Evolutionary conservation across 257 asterid genomes (phyloP).

Genomic region (Solanum stenotomum): DNA sequence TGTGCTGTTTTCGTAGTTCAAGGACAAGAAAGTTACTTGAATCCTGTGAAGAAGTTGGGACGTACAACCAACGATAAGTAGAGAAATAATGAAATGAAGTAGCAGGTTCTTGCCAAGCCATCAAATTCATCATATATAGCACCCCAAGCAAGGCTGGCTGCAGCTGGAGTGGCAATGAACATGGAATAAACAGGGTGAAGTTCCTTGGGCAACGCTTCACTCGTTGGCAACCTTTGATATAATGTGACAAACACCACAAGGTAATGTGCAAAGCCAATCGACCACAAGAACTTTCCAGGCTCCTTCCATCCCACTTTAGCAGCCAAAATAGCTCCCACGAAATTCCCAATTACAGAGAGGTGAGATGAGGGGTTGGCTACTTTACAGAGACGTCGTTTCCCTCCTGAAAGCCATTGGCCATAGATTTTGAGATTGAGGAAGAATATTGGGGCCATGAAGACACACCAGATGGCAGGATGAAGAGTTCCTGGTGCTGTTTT

Average conservation of each 20-base stretch:
- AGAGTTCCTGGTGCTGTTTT: conserved; percentile 21
- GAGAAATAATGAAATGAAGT: conserved; percentile 78
- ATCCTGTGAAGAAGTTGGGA: conserved; percentile 84
- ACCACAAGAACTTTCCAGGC: conserved; percentile 80
- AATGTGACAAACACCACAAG: conserved; percentile 84
- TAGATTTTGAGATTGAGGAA: conserved; percentile 78
- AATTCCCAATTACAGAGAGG: conserved; percentile 79
- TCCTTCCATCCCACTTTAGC: conserved; percentile 81
- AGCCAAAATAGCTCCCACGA: conserved; percentile 85
- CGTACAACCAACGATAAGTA: conserved; percentile 67
- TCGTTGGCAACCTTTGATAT: conserved; percentile 83
- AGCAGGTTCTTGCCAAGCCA: conserved; percentile 75
- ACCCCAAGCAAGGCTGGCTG: conserved; percentile 96
- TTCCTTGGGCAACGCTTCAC: conserved; percentile 84
- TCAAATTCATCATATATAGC: conserved; percentile 76
- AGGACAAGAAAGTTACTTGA: conserved; percentile 36
- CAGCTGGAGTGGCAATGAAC: conserved; percentile 94
- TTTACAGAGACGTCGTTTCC: conserved; percentile 59
- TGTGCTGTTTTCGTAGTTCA: neutral
- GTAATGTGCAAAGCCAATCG: conserved; percentile 86
- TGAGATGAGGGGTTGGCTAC: conserved; percentile 94
- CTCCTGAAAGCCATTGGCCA: conserved; percentile 96
- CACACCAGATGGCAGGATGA: conserved; percentile 65
- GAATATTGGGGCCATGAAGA: conserved; percentile 52
- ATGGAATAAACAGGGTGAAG: conserved; percentile 87